Evolutionary conservation across 164 flowering plant genomes (phyloP), one percentile per base, ranked within the genome.

Genomic region (Umbellularia californica): DNA sequence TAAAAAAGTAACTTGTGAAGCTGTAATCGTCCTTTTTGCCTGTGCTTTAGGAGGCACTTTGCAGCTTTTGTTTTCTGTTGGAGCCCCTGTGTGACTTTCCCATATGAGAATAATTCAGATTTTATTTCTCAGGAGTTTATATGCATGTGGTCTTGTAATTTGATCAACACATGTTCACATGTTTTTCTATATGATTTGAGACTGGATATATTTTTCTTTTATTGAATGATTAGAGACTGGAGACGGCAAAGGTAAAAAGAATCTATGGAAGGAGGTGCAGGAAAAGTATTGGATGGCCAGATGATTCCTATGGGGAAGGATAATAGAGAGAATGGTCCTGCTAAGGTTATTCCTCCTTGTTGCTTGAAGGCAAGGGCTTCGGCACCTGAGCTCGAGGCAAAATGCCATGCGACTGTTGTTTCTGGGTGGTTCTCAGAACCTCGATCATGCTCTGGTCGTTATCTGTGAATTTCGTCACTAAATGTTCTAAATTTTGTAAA

Each of bases 351-450:
- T 68, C 98, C 97, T 70, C 77, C 90, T 77, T 93, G 98, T 87
- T 92, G 98, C 82, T 73, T 91, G 80, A 92, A 95, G 79, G 99
- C 98, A 22, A 83, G 51, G 83, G 88, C 95, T 80, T 86, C 92
- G 2, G 79, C 70, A 23, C 91, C 94, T 50, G 97, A 90, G 81
- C 77, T 64, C 50, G 95, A 92, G 65, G 91, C 91, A 30, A 87
- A 84, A 75, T 93, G 96, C 81, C 97, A 93, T 71, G 83, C 96
- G 2, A 92, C 96, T 12, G 97, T 93, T 79, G 97, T 95, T 80
- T 92, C 99, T 77, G 99, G 99, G 82, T 95, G 99, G 99, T 95
- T 95, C 82, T 89, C 99, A 35, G 90, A 87, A 85, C 69, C 79
- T 80, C 84, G 70, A 60, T 81, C 87, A 55, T 68, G 69, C 77